Evolutionary conservation across 2,329 filamentous ascomycete species (phyloP), one percentile per base, ranked within the genome.

Genomic region (Thielaviopsis euricoi): DNA sequence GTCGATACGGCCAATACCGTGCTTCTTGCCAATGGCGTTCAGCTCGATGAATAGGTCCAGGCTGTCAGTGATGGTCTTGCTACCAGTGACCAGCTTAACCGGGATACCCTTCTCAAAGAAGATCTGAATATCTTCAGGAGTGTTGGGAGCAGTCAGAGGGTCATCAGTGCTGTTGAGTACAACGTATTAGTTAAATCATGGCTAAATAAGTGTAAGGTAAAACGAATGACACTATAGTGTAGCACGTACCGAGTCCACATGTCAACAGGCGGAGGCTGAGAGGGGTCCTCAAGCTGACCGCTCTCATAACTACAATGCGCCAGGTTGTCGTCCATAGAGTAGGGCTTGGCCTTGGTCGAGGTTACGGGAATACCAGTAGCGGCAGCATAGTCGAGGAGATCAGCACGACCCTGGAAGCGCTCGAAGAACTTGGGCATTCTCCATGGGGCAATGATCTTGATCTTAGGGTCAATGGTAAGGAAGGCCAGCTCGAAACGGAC

Each of bases 291-390:
- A 52, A 86, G 75, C 62, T 83, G 83, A 67, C 87, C 87, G 55
- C 83, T 83, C 75, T 94, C 88, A 70, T 93, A 94, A 61, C 74
- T 78, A 76, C 83, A 87, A 72, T 91, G 86, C 7, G 83, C 85
- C 65, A 87, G 66, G 72, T 88, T 87, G 70, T 83, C 81, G 56
- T 74, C 73, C 77, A 80, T 73, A 56, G 71, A 76, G 80, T 81
- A 87, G 52, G 82, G 83, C 71, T 83, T 83, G 67, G 81, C 80
- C 73, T 86, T 86, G 64, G 84, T 87, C 64, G 80, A 83, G 29
- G 80, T 82, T 60, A 89, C 84, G 53, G 85, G 85, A 61, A 89
- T 87, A 67, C 78, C 78, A 64, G 80, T 77, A 69, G 79, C 69
- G 7, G 73, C 75, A 51, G 86, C 86, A 66, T 85, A 89, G 68